A percentile compares a stretch with the other conserved stretches of the same genome.
Evolutionary conservation across 176 grass and related monocot genomes (phyloP).

Genomic region (Alloteropsis semialata): DNA sequence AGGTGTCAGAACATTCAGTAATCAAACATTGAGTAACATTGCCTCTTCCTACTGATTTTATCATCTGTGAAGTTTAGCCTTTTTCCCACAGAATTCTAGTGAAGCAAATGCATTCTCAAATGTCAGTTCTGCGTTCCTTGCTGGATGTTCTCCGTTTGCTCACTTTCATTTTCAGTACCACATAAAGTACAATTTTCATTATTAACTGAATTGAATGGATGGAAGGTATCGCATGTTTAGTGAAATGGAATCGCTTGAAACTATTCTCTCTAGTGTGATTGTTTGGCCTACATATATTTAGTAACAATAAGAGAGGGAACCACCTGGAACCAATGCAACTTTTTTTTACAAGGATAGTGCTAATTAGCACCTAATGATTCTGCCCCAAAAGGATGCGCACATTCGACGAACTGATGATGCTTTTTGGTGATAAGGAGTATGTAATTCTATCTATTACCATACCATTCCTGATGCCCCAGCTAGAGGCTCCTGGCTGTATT

Average conservation of each 20-base stretch:
- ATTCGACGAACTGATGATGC: not conserved
- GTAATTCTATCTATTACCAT: not conserved
- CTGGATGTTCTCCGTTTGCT: not conserved
- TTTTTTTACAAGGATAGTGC: not conserved
- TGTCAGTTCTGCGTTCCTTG: not conserved
- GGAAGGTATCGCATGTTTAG: not conserved
- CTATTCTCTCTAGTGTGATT: not conserved
- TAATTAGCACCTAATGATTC: not conserved
- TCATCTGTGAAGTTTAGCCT: not conserved
- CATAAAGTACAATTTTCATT: not conserved
- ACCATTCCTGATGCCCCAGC: not conserved
- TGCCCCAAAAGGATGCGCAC: not conserved
- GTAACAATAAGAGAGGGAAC: too few relatives aligned
- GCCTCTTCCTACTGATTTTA: not conserved
- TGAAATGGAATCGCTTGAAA: not conserved
- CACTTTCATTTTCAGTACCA: not conserved
- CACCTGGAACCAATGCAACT: not conserved
- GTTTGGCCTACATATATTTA: not conserved
- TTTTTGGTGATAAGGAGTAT: not conserved
- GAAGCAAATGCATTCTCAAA: not conserved
- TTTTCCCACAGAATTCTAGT: not conserved
- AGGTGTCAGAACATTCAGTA: not conserved
- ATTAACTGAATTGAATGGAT: not conserved
- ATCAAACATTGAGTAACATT: not conserved
- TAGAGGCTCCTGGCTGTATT: not conserved